These are phyloP conservation scores for Pterocarpus macrocarpus DNA, from an alignment of 306 rosid genomes.

Conservation along the genomic window DNA sequence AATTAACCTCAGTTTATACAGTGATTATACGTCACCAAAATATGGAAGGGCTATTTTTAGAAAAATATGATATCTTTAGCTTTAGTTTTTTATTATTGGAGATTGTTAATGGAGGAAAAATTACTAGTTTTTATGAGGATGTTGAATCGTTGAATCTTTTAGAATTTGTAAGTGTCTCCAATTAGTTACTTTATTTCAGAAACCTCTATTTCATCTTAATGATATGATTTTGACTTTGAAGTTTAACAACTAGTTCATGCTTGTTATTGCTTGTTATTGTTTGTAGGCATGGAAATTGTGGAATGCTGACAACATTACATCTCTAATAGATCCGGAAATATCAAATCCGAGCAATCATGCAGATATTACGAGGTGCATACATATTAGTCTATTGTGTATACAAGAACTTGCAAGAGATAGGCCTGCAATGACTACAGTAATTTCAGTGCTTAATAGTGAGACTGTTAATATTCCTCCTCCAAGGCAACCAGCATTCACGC, in stretches of 20 bases:
- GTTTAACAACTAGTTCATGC: neutral
- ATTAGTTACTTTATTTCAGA: neutral
- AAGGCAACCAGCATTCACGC: conserved; percentile 36
- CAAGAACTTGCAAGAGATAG: conserved; percentile 37
- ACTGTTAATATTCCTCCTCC: conserved; percentile 36
- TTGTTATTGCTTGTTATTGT: neutral
- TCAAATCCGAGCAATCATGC: neutral
- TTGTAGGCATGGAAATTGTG: conserved; percentile 50
- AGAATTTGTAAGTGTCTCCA: conserved; percentile 36
- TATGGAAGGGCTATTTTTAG: conserved; percentile 43
- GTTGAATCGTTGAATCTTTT: conserved; percentile 28
- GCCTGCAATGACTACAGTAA: conserved; percentile 33
- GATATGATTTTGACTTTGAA: neutral
- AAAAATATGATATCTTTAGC: conserved; percentile 44
- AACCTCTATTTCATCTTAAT: neutral
- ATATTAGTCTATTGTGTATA: conserved; percentile 40
- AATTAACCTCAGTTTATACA: neutral
- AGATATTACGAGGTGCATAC: conserved; percentile 18
- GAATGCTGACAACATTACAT: conserved; percentile 7
- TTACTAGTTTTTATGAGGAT: conserved; percentile 21
- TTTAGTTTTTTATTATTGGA: conserved; percentile 45
- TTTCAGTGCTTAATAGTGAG: conserved; percentile 41
- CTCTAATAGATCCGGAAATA: conserved; percentile 37
- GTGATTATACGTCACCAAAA: conserved; percentile 42
- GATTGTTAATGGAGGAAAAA: conserved; percentile 42